phyloP scores from a whole-genome alignment of 2,329 filamentous ascomycete species.

The Fusarium zealandicum region DNA sequence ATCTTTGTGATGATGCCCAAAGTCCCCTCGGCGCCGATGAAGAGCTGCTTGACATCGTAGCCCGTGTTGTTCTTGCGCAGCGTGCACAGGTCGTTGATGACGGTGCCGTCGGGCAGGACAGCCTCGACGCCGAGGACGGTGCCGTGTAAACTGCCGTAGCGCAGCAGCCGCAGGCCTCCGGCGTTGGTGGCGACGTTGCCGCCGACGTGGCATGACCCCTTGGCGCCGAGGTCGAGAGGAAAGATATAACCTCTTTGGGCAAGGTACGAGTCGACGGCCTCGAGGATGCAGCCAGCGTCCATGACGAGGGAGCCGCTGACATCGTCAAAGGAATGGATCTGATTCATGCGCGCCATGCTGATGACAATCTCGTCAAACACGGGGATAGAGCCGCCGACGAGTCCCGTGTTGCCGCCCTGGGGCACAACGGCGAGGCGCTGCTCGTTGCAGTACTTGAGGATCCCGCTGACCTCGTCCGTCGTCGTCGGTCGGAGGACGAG shows the following conservation, averaged over 20 bases:
- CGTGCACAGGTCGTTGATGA: slow-evolving; percentile 86
- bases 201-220: slow-evolving; percentile 95
- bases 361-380: slow-evolving; percentile 99
- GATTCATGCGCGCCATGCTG: slow-evolving; percentile 88
- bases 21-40: slow-evolving; percentile 94
- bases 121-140: slow-evolving; percentile 92
- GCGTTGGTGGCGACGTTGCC: slow-evolving; percentile 97
- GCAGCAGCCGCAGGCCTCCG: slow-evolving; percentile 84
- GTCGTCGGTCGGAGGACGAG: slow-evolving; percentile 86
- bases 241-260: slow-evolving; percentile 88
- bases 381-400: slow-evolving; percentile 94
- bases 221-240: slow-evolving; percentile 95
- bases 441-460: slow-evolving; percentile 94
- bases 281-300: slow-evolving; percentile 90
- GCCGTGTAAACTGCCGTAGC: slow-evolving; percentile 94
- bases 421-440: slow-evolving; percentile 92
- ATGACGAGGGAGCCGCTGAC: slow-evolving; percentile 89
- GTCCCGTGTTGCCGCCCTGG: slow-evolving; percentile 94
- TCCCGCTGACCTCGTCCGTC: slow-evolving; percentile 87
- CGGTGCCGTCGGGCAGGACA: slow-evolving; percentile 90
- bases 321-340: slow-evolving; percentile 89
- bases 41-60: slow-evolving; percentile 95
- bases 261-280: slow-evolving; percentile 85
- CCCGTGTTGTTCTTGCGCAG: slow-evolving; percentile 99
- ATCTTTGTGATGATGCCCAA: slow-evolving; percentile 93